phyloP scores from a whole-genome alignment of 1,139 yeast species.

The Hyphopichia pseudoburtonii region DNA sequence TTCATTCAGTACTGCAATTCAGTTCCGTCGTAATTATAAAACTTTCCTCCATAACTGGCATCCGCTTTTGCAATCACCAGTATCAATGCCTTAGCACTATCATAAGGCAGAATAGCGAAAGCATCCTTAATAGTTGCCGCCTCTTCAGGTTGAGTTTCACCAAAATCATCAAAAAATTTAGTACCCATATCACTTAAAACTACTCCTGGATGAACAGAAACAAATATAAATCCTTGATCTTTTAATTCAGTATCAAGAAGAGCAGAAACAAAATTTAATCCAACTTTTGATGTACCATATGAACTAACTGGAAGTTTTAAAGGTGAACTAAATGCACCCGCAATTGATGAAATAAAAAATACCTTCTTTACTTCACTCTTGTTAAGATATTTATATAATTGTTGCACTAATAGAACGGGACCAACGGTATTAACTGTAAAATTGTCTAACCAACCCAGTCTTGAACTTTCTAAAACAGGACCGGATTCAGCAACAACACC shows the following conservation, averaged over 20 bases:
- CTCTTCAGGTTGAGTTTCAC: too few species aligned
- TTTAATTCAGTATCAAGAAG: slow-evolving; percentile 19
- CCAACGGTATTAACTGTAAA: slow-evolving; percentile 29
- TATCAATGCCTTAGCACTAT: too few species aligned
- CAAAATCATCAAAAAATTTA: too few species aligned
- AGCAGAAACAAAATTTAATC: slow-evolving; percentile 21
- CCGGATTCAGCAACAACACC: slow-evolving; percentile 10
- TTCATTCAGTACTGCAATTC: too few species aligned
- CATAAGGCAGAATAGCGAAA: too few species aligned
- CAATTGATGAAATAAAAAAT: slow-evolving; percentile 22
- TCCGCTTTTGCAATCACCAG: too few species aligned
- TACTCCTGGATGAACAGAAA: slow-evolving; percentile 31
- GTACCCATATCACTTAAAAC: slow-evolving; percentile 29
- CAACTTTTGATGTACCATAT: slow-evolving; percentile 31
- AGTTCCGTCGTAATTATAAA: too few species aligned
- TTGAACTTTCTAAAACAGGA: slow-evolving; percentile 7
- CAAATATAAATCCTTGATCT: slow-evolving; percentile 20
- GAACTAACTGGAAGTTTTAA: slow-evolving; percentile 16
- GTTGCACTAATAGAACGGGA: slow-evolving; percentile 25
- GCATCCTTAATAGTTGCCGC: too few species aligned
- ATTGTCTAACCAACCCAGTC: slow-evolving; percentile 17
- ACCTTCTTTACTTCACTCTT: slow-evolving; percentile 20
- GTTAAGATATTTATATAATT: slow-evolving; percentile 22
- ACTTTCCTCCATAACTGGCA: too few species aligned
- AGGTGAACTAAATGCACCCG: slow-evolving; percentile 18